These are phyloP conservation scores for Asterochloris erici DNA, from an alignment of 139 green algal genomes.

Conservation along the genomic window DNA sequence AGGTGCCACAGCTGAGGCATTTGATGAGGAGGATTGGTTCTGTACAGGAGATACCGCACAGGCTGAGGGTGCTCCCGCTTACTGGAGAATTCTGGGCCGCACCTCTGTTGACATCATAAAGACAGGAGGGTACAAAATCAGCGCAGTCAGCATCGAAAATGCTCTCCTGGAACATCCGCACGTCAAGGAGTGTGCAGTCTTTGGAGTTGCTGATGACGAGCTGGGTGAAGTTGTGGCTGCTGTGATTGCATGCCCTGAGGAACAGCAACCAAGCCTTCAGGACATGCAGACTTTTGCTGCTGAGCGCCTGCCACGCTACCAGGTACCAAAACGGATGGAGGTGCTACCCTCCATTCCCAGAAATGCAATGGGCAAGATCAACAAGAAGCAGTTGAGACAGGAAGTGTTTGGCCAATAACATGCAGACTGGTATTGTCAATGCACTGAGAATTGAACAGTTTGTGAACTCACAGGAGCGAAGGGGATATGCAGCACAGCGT, in stretches of 20 bases:
- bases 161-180: slow-evolving; percentile 67
- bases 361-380: slow-evolving; percentile 98
- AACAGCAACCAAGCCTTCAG: slow-evolving; percentile 11
- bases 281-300: slow-evolving; percentile 30
- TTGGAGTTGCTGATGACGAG: slow-evolving; percentile 75
- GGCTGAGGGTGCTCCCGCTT: slow-evolving; percentile 43
- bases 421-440: no score
- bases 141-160: slow-evolving; percentile 79
- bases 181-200: slow-evolving; percentile 76
- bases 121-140: slow-evolving; percentile 89
- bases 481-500: no score
- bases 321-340: slow-evolving; percentile 56
- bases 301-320: slow-evolving; percentile 62
- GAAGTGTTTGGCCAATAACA: not conserved
- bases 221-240: slow-evolving; percentile 62
- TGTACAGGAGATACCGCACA: slow-evolving; percentile 43
- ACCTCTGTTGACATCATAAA: slow-evolving; percentile 96
- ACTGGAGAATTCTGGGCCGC: slow-evolving; percentile 81
- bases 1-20: slow-evolving; percentile 72
- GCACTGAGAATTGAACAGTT: no score
- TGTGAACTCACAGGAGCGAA: no score
- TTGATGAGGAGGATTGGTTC: slow-evolving; percentile 88
- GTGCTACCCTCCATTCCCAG: slow-evolving; percentile 67
- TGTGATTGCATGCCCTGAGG: slow-evolving; percentile 6
- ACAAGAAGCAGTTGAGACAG: slow-evolving; percentile 77